phyloP scores from a whole-genome alignment of 768 basidiomycete genomes.

The Kwoniella sp. region DNA sequence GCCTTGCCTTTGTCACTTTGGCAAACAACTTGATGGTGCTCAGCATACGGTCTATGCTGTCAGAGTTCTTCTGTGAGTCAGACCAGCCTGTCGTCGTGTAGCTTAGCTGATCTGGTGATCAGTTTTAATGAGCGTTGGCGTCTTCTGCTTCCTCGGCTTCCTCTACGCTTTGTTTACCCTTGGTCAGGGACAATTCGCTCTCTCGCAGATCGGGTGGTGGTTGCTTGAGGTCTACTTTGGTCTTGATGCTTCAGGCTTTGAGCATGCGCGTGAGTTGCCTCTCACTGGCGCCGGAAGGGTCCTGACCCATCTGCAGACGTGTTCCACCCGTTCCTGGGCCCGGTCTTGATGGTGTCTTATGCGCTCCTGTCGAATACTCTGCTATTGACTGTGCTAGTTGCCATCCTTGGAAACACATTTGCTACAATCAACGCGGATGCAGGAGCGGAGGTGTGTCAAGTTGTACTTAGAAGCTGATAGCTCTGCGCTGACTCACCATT shows the following conservation, averaged over 20 bases:
- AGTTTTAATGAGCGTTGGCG: conserved; percentile 49
- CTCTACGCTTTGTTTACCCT: conserved; percentile 90
- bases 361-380: conserved; percentile 89
- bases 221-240: conserved; percentile 84
- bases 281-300: too few relatives aligned
- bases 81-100: too few relatives aligned
- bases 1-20: conserved; percentile 85
- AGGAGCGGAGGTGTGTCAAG: conserved; percentile 66
- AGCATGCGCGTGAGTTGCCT: conserved; percentile 63
- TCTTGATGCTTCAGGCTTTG: conserved; percentile 87
- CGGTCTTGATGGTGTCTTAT: conserved; percentile 68
- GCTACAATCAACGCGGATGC: conserved; percentile 90
- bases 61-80: conserved; percentile 62
- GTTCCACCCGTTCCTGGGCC: conserved; percentile 85
- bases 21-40: conserved; percentile 58
- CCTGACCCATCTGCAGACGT: conserved; percentile 44
- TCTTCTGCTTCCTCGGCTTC: conserved; percentile 68
- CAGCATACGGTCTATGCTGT: conserved; percentile 74
- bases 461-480: conserved; percentile 7
- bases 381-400: conserved; percentile 62
- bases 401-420: conserved; percentile 89
- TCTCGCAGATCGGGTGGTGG: conserved; percentile 80
- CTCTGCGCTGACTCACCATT: too few relatives aligned
- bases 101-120: conserved; percentile 2
- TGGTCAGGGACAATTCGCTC: conserved; percentile 52